Percentiles rank a stretch among this genome's conserved stretches.
These are phyloP conservation scores for Casaregolazyma lundiana DNA, from an alignment of 1,139 yeast species.

Conservation along the genomic window DNA sequence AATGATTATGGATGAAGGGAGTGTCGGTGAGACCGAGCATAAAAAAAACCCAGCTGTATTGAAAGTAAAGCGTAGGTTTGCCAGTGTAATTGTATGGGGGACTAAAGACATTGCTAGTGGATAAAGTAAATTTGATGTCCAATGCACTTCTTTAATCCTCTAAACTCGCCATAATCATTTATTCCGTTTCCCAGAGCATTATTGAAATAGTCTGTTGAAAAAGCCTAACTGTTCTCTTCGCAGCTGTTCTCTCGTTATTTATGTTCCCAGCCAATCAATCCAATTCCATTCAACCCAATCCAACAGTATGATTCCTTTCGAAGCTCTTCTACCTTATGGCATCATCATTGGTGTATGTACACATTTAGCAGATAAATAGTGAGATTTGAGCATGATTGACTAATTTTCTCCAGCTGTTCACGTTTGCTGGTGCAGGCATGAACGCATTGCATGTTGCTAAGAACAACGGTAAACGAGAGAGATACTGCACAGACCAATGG, in stretches of 20 bases:
- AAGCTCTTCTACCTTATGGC: constrained; percentile 64
- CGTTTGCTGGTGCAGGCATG: constrained; percentile 50
- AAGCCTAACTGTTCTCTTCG: too few relatives aligned
- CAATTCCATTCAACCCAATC: not conserved
- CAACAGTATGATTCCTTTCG: constrained; percentile 59
- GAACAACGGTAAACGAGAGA: constrained; percentile 51
- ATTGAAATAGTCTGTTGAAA: too few relatives aligned
- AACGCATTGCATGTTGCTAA: constrained; percentile 44
- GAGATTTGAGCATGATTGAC: not conserved
- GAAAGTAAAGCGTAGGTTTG: too few relatives aligned
- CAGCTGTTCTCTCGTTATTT: too few relatives aligned
- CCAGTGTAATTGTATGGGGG: too few relatives aligned
- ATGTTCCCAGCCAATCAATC: constrained; percentile 11
- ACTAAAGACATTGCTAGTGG: too few relatives aligned
- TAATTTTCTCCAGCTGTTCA: constrained; percentile 36
- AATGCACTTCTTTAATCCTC: too few relatives aligned
- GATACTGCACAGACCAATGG: constrained; percentile 59
- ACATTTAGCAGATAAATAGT: not conserved
- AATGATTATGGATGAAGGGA: too few relatives aligned
- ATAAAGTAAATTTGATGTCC: too few relatives aligned
- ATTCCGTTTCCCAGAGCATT: not conserved
- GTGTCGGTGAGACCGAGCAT: too few relatives aligned
- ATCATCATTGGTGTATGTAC: constrained; percentile 52
- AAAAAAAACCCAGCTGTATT: too few relatives aligned
- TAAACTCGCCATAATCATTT: not conserved